Percentiles rank a stretch among this genome's conserved stretches.
These are phyloP conservation scores for Chalaropsis ovoidea DNA, from an alignment of 2,329 filamentous ascomycete genomes.

Conservation along the genomic window DNA sequence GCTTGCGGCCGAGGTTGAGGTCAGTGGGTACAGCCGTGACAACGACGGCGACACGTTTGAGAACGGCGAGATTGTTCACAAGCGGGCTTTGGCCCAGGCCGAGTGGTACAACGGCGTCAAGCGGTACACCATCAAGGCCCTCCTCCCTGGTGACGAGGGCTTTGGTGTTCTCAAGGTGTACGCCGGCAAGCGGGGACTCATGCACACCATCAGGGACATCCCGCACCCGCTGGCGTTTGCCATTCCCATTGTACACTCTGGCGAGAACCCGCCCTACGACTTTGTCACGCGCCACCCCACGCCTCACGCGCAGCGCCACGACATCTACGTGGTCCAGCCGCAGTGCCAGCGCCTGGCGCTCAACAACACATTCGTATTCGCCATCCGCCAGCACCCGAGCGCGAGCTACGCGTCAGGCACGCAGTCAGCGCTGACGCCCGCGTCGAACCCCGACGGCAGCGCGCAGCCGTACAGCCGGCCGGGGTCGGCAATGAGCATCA, in stretches of 20 bases:
- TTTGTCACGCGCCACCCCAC: conserved; percentile 91
- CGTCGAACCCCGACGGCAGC: conserved; percentile 40
- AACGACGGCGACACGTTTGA: conserved; percentile 88
- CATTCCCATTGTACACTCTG: conserved; percentile 79
- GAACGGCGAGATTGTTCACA: conserved; percentile 74
- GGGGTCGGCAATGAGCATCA: conserved; percentile 55
- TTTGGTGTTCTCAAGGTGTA: conserved; percentile 82
- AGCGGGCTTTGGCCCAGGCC: conserved; percentile 78
- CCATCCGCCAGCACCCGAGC: conserved; percentile 78
- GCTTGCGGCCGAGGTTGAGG: conserved; percentile 83
- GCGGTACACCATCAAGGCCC: conserved; percentile 83
- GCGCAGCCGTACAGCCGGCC: conserved; percentile 50
- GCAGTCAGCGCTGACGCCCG: conserved; percentile 36
- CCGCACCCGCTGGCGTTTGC: conserved; percentile 83
- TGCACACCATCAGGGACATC: conserved; percentile 96
- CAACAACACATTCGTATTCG: conserved; percentile 97
- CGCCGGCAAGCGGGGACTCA: conserved; percentile 84
- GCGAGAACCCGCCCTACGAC: conserved; percentile 87
- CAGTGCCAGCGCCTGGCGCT: conserved; percentile 80
- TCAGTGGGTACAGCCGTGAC: conserved; percentile 68
- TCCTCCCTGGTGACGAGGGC: conserved; percentile 85
- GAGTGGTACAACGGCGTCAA: conserved; percentile 85
- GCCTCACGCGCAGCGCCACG: conserved; percentile 91
- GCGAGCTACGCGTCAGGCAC: conserved; percentile 35
- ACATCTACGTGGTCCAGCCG: conserved; percentile 92